Evolutionary conservation across 106 monocot genomes (phyloP).

Genomic region (Apostasia shenzhenica): DNA sequence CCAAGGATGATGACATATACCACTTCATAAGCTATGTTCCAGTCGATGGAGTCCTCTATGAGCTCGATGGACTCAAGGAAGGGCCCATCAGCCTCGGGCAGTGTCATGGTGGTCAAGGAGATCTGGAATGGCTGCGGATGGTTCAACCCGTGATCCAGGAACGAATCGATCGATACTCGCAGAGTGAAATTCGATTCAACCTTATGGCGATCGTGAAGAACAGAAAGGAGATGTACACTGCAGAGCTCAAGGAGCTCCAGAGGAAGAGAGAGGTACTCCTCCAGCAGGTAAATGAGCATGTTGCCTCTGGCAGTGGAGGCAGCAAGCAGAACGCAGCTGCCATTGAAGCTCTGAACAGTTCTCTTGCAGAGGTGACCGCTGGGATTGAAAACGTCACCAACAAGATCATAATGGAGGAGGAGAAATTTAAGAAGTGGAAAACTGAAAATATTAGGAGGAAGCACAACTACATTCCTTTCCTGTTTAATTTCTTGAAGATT

Average conservation of each 20-base stretch:
- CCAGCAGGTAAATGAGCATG: slow-evolving; percentile 42
- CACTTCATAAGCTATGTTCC: slow-evolving; percentile 91
- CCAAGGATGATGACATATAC: slow-evolving; percentile 88
- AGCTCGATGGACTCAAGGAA: slow-evolving; percentile 88
- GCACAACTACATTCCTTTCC: slow-evolving; percentile 94
- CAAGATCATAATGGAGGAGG: slow-evolving; percentile 94
- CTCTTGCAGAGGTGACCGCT: slow-evolving; percentile 54
- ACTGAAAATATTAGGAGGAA: slow-evolving; percentile 92
- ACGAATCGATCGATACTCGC: slow-evolving; percentile 80
- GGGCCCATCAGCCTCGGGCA: slow-evolving; percentile 82
- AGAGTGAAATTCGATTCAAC: slow-evolving; percentile 91
- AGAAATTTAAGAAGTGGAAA: slow-evolving; percentile 97
- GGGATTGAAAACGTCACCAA: slow-evolving; percentile 63
- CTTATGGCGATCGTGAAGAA: slow-evolving; percentile 92
- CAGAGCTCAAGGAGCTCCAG: slow-evolving; percentile 92
- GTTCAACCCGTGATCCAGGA: slow-evolving; percentile 95
- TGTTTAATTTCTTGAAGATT: slow-evolving; percentile 93
- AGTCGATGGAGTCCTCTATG: slow-evolving; percentile 76
- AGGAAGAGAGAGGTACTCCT: slow-evolving; percentile 70
- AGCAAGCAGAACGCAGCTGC: slow-evolving; percentile 12
- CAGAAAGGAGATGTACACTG: slow-evolving; percentile 73
- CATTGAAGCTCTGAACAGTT: slow-evolving; percentile 39
- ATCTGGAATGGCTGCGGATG: slow-evolving; percentile 71
- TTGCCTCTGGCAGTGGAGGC: not conserved
- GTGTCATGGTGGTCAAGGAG: slow-evolving; percentile 47